A percentile compares a stretch with the other conserved stretches of the same genome.
phyloP scores from a whole-genome alignment of 768 basidiomycete species.

The Pleurotus sapidus region DNA sequence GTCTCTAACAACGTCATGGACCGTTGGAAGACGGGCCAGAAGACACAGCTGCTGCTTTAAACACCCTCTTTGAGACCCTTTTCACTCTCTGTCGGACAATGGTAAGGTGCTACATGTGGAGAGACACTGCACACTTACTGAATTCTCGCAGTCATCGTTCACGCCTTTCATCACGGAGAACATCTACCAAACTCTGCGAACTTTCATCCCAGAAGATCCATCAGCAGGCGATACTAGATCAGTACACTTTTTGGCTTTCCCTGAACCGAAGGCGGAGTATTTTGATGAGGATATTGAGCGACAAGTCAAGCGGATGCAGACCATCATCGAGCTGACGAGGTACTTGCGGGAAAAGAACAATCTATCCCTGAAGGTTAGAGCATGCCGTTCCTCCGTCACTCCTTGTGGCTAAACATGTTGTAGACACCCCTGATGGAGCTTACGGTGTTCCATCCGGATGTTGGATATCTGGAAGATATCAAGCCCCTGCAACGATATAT shows the following conservation, averaged over 20 bases:
- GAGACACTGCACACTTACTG: slow-evolving; percentile 4
- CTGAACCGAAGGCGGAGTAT: slow-evolving; percentile 90
- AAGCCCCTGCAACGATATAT: slow-evolving; percentile 84
- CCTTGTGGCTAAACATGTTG: neutral
- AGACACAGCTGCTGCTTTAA: slow-evolving; percentile 85
- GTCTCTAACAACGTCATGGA: slow-evolving; percentile 96
- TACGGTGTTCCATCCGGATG: slow-evolving; percentile 88
- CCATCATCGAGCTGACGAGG: slow-evolving; percentile 89
- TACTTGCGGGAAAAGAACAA: slow-evolving; percentile 85
- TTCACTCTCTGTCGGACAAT: slow-evolving; percentile 94
- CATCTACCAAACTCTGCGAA: slow-evolving; percentile 86
- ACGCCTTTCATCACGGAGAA: slow-evolving; percentile 98
- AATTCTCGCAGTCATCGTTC: slow-evolving; percentile 76
- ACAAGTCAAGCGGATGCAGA: slow-evolving; percentile 92
- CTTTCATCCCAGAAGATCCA: slow-evolving; percentile 80
- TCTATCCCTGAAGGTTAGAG: slow-evolving; percentile 80
- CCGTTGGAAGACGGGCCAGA: slow-evolving; percentile 90
- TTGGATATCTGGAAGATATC: slow-evolving; percentile 82
- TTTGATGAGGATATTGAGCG: slow-evolving; percentile 92
- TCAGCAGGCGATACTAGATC: slow-evolving; percentile 80
- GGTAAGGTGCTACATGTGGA: slow-evolving; percentile 43
- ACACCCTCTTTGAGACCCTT: slow-evolving; percentile 93
- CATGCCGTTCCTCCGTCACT: neutral
- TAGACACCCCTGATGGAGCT: slow-evolving; percentile 93
- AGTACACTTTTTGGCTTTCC: slow-evolving; percentile 94